Conservation (phyloP, 108 stramenopile species). For the Licmophora abbreviata region DNA sequence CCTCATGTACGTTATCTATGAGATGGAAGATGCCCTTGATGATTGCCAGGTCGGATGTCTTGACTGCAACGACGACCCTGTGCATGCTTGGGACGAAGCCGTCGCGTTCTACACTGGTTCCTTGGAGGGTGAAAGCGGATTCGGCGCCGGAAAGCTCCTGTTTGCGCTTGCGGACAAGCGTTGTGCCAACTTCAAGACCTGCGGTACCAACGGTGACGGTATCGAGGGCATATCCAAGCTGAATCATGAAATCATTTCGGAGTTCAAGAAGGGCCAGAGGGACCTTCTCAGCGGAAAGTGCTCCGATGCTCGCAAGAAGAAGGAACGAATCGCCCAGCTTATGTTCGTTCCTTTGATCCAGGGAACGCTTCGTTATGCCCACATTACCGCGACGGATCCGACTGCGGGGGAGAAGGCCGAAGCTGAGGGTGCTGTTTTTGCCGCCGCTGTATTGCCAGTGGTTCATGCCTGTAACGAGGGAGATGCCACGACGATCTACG, state of each 20-base stretch:
- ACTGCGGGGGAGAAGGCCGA: conserved; percentile 28
- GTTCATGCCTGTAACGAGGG: conserved; percentile 24
- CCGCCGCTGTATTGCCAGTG: conserved; percentile 48
- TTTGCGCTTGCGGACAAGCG: conserved; percentile 53
- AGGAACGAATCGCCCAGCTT: conserved; percentile 22
- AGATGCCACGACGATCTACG: conserved; percentile 39
- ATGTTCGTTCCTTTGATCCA: conserved; percentile 55
- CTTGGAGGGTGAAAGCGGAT: conserved; percentile 32
- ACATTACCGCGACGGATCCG: conserved; percentile 21
- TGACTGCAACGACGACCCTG: conserved; percentile 30
- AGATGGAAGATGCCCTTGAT: conserved; percentile 43
- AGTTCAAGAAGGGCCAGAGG: conserved; percentile 34
- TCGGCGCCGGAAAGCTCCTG: conserved; percentile 38
- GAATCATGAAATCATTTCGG: conserved; percentile 11
- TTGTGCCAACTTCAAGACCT: conserved; percentile 39
- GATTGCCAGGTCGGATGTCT: conserved; percentile 32
- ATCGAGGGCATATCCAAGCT: conserved; percentile 11
- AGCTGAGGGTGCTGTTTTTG: conserved; percentile 50
- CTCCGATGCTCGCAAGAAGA: conserved; percentile 24
- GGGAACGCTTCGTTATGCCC: conserved; percentile 43
- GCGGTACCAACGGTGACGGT: conserved; percentile 22
- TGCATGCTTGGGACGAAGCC: conserved; percentile 51
- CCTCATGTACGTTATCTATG: conserved; percentile 41
- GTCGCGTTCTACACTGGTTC: conserved; percentile 56
- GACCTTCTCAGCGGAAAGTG: conserved; percentile 17